Evolutionary conservation across 768 basidiomycete species (phyloP).

Genomic region (Kwoniella sp.): DNA sequence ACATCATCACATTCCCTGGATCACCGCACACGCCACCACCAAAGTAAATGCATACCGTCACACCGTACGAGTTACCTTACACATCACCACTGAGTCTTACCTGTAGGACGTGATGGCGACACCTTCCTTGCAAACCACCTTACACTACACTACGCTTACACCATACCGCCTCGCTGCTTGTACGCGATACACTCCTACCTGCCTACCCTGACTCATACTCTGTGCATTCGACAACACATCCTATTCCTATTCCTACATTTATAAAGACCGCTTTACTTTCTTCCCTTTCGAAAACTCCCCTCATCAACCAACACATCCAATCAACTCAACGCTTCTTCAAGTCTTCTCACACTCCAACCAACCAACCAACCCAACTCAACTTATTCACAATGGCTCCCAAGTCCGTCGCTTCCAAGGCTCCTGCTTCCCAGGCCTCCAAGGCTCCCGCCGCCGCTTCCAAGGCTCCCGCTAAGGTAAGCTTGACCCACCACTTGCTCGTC

Average conservation of each 20-base stretch:
- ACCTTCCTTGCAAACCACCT: not conserved
- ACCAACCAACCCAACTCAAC: conserved; percentile 9
- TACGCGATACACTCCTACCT: not conserved
- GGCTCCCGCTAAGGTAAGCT: conserved; percentile 63
- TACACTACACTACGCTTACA: no score
- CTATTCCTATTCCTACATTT: conserved; percentile 12
- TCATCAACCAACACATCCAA: conserved; percentile 19
- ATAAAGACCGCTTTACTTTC: conserved; percentile 14
- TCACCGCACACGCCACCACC: conserved; percentile 2
- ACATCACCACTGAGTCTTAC: not conserved
- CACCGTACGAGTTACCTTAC: no score
- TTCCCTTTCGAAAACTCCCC: conserved; percentile 7
- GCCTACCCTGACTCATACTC: conserved; percentile 1
- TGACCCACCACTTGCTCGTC: conserved; percentile 1
- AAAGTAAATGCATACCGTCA: conserved; percentile 1
- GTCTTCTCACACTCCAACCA: conserved; percentile 26
- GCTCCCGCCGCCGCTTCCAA: conserved; percentile 64
- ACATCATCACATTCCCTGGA: not conserved
- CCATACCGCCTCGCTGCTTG: not conserved
- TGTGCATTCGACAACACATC: conserved; percentile 10
- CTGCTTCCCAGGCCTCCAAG: conserved; percentile 77
- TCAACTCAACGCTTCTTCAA: conserved; percentile 24
- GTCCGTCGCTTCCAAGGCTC: conserved; percentile 57
- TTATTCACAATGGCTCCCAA: conserved; percentile 50
- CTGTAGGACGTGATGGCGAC: not conserved